Conservation (phyloP, 73 alveolate genomes). For the Paramecium bursaria region DNA sequence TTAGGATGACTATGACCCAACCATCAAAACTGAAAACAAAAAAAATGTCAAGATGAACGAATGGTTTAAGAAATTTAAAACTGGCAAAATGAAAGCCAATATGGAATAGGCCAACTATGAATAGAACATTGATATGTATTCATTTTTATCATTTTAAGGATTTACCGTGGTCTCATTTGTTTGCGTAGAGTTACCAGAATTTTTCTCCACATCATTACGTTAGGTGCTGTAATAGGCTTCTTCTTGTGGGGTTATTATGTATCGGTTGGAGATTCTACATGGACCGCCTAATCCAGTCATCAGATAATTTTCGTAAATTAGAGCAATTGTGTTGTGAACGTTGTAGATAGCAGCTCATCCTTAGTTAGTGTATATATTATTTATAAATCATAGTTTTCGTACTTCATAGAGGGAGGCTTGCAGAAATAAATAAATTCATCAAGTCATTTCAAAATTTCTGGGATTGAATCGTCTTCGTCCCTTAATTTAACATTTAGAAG, state of each 20-base stretch:
- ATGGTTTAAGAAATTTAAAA: too few species aligned
- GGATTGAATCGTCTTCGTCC: not conserved
- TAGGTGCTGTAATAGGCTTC: conserved; percentile 3
- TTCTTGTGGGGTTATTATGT: conserved; percentile 46
- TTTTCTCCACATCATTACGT: not conserved
- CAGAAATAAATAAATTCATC: not conserved
- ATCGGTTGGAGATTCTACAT: conserved; percentile 27
- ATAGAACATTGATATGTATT: too few species aligned
- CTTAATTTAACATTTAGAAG: too few species aligned
- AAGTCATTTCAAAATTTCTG: not conserved
- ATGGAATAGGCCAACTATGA: too few species aligned
- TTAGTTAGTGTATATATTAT: not conserved
- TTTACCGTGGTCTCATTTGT: conserved; percentile 21
- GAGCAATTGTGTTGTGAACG: conserved; percentile 37
- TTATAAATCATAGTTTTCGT: not conserved
- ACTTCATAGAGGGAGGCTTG: not conserved
- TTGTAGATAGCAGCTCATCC: not conserved
- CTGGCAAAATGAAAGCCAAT: too few species aligned
- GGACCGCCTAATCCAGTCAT: conserved; percentile 1
- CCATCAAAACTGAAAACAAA: too few species aligned
- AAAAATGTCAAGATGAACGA: too few species aligned
- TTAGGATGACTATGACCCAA: too few species aligned
- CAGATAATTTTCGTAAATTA: not conserved
- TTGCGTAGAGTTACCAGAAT: conserved; percentile 38
- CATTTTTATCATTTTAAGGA: too few species aligned